Evolutionary conservation across 2,329 filamentous ascomycete genomes (phyloP), one percentile per base, ranked within the genome.

Genomic region (Didymellaceae sp.): DNA sequence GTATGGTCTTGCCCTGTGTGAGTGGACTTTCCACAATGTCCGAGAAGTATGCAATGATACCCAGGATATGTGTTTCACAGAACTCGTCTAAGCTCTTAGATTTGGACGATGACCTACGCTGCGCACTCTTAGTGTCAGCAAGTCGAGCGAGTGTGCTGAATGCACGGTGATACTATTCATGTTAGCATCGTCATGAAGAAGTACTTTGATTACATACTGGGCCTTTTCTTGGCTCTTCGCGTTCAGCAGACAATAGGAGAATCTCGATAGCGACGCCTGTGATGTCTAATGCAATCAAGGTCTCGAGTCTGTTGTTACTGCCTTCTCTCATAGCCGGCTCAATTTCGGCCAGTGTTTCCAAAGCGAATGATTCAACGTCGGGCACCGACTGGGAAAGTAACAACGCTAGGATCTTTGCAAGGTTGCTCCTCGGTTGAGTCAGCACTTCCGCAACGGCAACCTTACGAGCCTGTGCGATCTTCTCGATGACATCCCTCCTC

Each of bases 11-110:
- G 6, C 58, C 57, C 10, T 62, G 54, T 7, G 62, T 54, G 78
- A 77, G 10, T 80, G 78, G 66, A 39, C 90, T 88, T 62, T 92
- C 94, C 51, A 97, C 86, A 8, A 80, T 77, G 55, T 92, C 86
- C 0, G 90, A 90, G 58, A 97, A 86, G 26, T 87, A 83, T 6
- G 90, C 86, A 74, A 97, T 91, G 45, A 97, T 85, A 5, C 91
- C 93, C 6, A 99, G 82, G 25, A 95, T 86, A 69, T 97, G 88
- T 22, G 84, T 82, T 55, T 95, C 87, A 32, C 97, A 82, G 67
- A 96, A 97, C 0, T 82, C 78, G 1, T 86, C 86, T 18, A 95
- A 43, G 1, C 83, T 74, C 52, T 87, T 84, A 45, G 80, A 76
- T 64, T 78, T 82, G 1, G 76, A 69, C 17, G 74, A 67, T 17